Conservation (phyloP, 352 stramenopile genomes). For the Phytopythium aichiense region DNA sequence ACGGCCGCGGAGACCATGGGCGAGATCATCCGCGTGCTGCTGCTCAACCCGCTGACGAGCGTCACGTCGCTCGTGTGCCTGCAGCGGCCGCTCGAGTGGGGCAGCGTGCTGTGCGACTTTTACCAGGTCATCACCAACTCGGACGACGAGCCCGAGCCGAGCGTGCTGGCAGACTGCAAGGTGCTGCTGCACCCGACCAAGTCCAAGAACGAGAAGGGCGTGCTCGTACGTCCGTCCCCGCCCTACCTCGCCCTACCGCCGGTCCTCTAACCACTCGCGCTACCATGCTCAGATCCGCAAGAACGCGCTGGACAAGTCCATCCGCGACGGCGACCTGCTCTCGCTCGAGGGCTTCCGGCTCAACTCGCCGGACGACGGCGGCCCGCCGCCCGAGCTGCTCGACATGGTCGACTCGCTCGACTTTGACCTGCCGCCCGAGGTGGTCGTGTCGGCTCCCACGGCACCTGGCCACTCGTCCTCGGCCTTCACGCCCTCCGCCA, state of each 20-base stretch:
- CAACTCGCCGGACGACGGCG: slow-evolving; percentile 23
- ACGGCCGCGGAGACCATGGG: slow-evolving; percentile 26
- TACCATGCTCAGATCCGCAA: slow-evolving; percentile 43
- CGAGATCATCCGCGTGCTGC: slow-evolving; percentile 78
- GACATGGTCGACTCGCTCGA: slow-evolving; percentile 70
- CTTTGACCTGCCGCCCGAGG: slow-evolving; percentile 45
- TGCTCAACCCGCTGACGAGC: slow-evolving; percentile 66
- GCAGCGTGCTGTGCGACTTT: slow-evolving; percentile 70
- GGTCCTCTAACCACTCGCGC: neutral
- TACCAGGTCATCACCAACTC: slow-evolving; percentile 82
- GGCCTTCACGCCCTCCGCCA: slow-evolving; percentile 12
- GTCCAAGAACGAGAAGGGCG: slow-evolving; percentile 76
- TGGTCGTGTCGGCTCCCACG: slow-evolving; percentile 17
- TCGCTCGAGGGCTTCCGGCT: slow-evolving; percentile 60
- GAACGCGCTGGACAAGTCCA: slow-evolving; percentile 66
- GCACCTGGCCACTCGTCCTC: slow-evolving; percentile 2
- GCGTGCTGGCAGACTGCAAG: slow-evolving; percentile 60
- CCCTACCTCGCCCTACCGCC: neutral
- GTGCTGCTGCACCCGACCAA: slow-evolving; percentile 79
- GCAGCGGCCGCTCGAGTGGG: slow-evolving; percentile 74
- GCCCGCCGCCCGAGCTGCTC: slow-evolving; percentile 57
- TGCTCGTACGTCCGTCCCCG: slow-evolving; percentile 34
- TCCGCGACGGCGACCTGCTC: slow-evolving; percentile 78
- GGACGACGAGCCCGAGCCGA: slow-evolving; percentile 62
- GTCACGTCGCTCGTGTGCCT: slow-evolving; percentile 77